A percentile compares a stretch with the other conserved stretches of the same genome.
These are phyloP conservation scores for Fraxinus velutina DNA, from an alignment of 305 asterid genomes.

Conservation along the genomic window DNA sequence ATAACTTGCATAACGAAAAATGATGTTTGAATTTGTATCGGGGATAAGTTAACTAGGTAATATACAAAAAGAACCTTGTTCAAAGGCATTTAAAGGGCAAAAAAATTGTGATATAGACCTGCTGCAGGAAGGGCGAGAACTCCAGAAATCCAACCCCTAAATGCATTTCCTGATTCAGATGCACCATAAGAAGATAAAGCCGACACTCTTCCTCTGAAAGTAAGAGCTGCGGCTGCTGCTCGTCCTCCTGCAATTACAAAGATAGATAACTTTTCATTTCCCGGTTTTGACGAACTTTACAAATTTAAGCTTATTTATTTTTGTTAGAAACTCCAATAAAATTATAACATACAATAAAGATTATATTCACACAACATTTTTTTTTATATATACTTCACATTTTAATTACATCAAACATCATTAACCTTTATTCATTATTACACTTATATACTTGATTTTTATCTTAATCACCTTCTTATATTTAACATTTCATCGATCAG, in stretches of 20 bases:
- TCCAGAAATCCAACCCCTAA: slow-evolving; percentile 66
- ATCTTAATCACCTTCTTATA: no score
- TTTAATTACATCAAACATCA: no score
- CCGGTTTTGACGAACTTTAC: neutral
- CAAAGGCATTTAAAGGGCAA: neutral
- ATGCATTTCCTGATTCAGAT: slow-evolving; percentile 58
- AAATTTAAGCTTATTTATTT: neutral
- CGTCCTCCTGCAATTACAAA: slow-evolving; percentile 54
- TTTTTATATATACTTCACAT: no score
- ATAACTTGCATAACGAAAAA: neutral
- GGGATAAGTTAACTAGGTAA: neutral
- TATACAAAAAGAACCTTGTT: neutral
- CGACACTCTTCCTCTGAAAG: slow-evolving; percentile 58
- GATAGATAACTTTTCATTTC: slow-evolving; percentile 1
- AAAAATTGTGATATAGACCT: slow-evolving; percentile 40
- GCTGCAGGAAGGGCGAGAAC: slow-evolving; percentile 82
- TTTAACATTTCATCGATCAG: no score
- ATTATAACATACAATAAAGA: neutral
- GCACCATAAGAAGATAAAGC: slow-evolving; percentile 57
- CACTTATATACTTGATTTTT: no score
- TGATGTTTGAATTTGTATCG: neutral
- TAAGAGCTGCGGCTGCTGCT: slow-evolving; percentile 72
- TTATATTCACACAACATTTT: no score
- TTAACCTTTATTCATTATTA: no score
- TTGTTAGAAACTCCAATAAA: neutral